Evolutionary conservation across 2,329 filamentous ascomycete genomes (phyloP).

Genomic region (Colletotrichum sp.): DNA sequence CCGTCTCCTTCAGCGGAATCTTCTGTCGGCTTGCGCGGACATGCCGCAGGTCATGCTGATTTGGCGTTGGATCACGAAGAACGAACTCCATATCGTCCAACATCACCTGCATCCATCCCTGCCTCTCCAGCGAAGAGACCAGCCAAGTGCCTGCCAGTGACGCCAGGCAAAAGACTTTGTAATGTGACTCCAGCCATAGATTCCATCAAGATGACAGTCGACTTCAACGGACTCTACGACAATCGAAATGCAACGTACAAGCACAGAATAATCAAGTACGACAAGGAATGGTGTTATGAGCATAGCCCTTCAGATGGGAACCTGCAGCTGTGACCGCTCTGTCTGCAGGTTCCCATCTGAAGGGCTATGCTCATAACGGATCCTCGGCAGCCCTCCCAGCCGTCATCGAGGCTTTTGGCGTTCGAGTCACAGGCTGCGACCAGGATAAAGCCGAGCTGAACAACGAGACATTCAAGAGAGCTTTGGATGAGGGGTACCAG

Average conservation of each 20-base stretch:
- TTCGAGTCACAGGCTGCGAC: not conserved
- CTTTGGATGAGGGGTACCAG: not conserved
- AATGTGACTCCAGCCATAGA: not conserved
- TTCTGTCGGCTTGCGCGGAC: too few relatives aligned
- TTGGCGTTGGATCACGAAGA: not conserved
- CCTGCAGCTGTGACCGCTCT: too few relatives aligned
- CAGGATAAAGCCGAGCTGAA: not conserved
- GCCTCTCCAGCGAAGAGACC: not conserved
- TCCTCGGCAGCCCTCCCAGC: not conserved
- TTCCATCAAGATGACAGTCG: not conserved
- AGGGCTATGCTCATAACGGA: not conserved
- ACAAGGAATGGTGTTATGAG: not conserved
- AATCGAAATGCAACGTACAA: not conserved
- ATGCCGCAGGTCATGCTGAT: too few relatives aligned
- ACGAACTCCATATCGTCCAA: not conserved
- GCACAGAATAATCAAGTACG: not conserved
- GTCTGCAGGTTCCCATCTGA: not conserved
- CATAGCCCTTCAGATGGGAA: too few relatives aligned
- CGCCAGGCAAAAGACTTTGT: not conserved
- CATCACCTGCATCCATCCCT: not conserved
- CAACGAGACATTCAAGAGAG: not conserved
- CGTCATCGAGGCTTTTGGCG: not conserved
- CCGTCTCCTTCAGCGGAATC: too few relatives aligned
- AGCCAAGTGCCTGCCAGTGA: not conserved
- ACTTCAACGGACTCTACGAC: not conserved